phyloP scores from a whole-genome alignment of 1,284 basidiomycete genomes.

The Pholiota adiposa region DNA sequence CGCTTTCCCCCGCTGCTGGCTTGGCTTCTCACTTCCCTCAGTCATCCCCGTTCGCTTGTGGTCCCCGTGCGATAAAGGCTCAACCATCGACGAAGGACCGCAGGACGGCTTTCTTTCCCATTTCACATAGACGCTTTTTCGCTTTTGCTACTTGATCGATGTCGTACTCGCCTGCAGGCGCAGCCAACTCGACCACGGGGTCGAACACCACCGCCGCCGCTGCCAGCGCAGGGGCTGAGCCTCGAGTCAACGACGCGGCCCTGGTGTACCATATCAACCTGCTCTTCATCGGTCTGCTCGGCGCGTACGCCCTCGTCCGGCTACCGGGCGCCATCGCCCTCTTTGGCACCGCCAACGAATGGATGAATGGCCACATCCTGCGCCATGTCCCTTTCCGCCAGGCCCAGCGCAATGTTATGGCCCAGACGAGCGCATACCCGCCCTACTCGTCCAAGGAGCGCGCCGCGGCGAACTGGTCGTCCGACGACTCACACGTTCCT shows the following conservation, averaged over 20 bases:
- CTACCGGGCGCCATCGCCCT: conserved; percentile 52
- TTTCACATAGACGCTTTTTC: neutral
- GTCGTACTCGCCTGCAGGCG: neutral
- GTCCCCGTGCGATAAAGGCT: neutral
- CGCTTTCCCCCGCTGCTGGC: neutral
- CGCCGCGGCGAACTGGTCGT: conserved; percentile 19
- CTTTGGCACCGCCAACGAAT: conserved; percentile 48
- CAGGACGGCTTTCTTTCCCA: neutral
- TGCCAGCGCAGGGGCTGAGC: neutral
- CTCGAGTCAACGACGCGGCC: neutral
- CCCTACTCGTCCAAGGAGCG: conserved; percentile 24
- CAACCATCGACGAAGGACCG: no score
- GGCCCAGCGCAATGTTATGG: conserved; percentile 20
- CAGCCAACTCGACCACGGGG: neutral
- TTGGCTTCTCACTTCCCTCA: neutral
- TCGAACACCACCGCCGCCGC: neutral
- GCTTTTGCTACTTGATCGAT: neutral
- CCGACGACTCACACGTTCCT: conserved; percentile 40
- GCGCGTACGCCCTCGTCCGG: conserved; percentile 41
- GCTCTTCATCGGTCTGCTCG: conserved; percentile 44
- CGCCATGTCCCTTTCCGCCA: conserved; percentile 30
- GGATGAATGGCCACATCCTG: conserved; percentile 49
- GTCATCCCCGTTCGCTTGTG: neutral
- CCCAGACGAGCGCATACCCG: conserved; percentile 19
- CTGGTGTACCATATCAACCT: conserved; percentile 40